Evolutionary conservation across 1,284 basidiomycete species (phyloP), one percentile per base, ranked within the genome.

Genomic region (Pascua guehoae): DNA sequence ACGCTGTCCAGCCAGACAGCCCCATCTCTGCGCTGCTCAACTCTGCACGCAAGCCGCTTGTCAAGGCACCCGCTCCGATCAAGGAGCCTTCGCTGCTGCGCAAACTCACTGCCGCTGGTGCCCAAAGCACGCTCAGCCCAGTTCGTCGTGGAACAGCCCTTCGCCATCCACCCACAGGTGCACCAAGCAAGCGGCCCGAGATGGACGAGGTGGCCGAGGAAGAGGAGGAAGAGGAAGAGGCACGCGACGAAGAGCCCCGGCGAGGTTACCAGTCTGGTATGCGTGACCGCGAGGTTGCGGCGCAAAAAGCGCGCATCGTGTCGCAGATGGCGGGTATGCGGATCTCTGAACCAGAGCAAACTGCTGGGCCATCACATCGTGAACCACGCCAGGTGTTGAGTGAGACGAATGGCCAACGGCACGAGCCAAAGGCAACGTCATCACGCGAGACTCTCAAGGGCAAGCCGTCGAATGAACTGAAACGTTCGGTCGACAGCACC

Each of bases 1-100:
- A 88, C 66, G 96, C 93, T 2, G 89, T 98, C 4, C 89, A 94
- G 71, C 96, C 95, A 5, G 92, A 91, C 51, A 90, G 87, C 63
- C 95, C 96, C 0, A 95, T 98, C 60, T 91, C 91, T 17, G 91
- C 90, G 7, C 80, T 98, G 52, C 84, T 98, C 68, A 78, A 79
- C 64, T 91, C 90, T 0, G 93, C 93, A 1, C 82, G 88, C 49
- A 89, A 93, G 72, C 93, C 93, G 0, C 81, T 95, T 42, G 81
- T 95, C 53, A 88, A 94, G 72, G 85, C 85, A 4, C 75, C 73
- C 0, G 56, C 68, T 11, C 61, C 68, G 17, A 71, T 72, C 71
- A 71, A 68, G 52, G 87, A 88, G 64, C 83, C 82, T 16, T 79
- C 83, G 5, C 73, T 86, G 46, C 72, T 85, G 47, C 79, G 83